phyloP scores from a whole-genome alignment of 78 protist genomes.

The Dictyostelium brefeldianum region DNA sequence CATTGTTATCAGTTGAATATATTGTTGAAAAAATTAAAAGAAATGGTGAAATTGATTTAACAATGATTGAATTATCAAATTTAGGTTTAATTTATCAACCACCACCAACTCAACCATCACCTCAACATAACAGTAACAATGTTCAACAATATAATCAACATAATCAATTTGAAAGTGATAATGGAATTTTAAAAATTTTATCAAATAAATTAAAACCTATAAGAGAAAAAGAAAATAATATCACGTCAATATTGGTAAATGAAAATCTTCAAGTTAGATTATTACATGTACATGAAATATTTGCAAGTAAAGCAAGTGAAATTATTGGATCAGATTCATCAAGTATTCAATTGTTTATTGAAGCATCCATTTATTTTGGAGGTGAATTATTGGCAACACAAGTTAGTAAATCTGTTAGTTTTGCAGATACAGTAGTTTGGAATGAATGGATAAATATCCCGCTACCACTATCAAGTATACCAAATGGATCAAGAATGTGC shows the following conservation, averaged over 20 bases:
- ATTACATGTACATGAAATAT: constrained; percentile 71
- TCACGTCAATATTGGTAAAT: background rate
- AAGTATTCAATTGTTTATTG: constrained; percentile 36
- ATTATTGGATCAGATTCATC: constrained; percentile 26
- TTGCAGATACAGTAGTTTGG: constrained; percentile 76
- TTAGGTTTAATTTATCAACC: background rate
- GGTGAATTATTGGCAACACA: constrained; percentile 36
- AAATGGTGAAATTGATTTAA: constrained; percentile 66
- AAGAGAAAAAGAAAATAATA: background rate
- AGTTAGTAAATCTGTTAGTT: background rate
- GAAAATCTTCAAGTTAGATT: constrained; percentile 50
- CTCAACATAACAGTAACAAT: background rate
- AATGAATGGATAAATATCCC: constrained; percentile 73
- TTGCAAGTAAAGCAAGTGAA: constrained; percentile 1
- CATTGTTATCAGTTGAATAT: constrained; percentile 54
- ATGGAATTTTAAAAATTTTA: background rate
- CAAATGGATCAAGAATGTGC: constrained; percentile 57
- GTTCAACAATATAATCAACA: background rate
- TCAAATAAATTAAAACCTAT: background rate
- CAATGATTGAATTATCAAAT: constrained; percentile 33
- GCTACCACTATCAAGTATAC: constrained; percentile 24
- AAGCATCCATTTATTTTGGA: constrained; percentile 56
- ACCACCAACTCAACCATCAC: background rate
- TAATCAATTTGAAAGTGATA: background rate
- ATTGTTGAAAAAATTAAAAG: constrained; percentile 57